A percentile compares a stretch with the other conserved stretches of the same genome.
Evolutionary conservation across 2,329 filamentous ascomycete genomes (phyloP).

Genomic region (Fusarium sp.): DNA sequence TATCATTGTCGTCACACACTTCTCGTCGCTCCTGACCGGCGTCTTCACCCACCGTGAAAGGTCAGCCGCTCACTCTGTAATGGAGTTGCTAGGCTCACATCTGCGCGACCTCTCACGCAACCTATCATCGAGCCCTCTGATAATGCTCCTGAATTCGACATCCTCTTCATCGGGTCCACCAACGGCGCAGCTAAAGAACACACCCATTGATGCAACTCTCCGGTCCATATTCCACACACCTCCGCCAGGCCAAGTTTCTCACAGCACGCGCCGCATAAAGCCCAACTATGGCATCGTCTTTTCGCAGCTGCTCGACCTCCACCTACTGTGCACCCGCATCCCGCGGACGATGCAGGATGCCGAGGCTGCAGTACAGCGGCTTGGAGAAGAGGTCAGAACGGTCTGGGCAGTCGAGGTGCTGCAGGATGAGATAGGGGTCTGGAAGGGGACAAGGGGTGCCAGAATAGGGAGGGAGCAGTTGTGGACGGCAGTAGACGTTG

Average conservation of each 20-base stretch:
- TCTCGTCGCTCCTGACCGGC: slow-evolving; percentile 62
- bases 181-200: slow-evolving; percentile 6
- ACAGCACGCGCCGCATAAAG: slow-evolving; percentile 52
- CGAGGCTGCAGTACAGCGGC: slow-evolving; percentile 41
- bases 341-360: slow-evolving; percentile 56
- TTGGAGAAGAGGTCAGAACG: slow-evolving; percentile 34
- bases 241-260: slow-evolving; percentile 27
- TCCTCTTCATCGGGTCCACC: slow-evolving; percentile 29
- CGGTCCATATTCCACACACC: slow-evolving; percentile 62
- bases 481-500: slow-evolving; percentile 63
- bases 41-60: slow-evolving; percentile 64
- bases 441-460: slow-evolving; percentile 51
- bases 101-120: slow-evolving; percentile 60
- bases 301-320: slow-evolving; percentile 64
- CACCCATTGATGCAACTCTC: slow-evolving; percentile 56
- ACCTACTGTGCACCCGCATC: slow-evolving; percentile 62
- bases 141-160: slow-evolving; percentile 68
- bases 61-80: slow-evolving; percentile 58
- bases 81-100: slow-evolving; percentile 61
- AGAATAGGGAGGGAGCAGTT: slow-evolving; percentile 61
- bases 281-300: slow-evolving; percentile 68
- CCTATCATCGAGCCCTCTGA: slow-evolving; percentile 56
- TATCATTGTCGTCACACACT: slow-evolving; percentile 67
- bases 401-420: slow-evolving; percentile 64
- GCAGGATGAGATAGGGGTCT: slow-evolving; percentile 62